A percentile compares a stretch with the other conserved stretches of the same genome.
Evolutionary conservation across 441 rosid genomes (phyloP).

Genomic region (Pelargonium citronellum): DNA sequence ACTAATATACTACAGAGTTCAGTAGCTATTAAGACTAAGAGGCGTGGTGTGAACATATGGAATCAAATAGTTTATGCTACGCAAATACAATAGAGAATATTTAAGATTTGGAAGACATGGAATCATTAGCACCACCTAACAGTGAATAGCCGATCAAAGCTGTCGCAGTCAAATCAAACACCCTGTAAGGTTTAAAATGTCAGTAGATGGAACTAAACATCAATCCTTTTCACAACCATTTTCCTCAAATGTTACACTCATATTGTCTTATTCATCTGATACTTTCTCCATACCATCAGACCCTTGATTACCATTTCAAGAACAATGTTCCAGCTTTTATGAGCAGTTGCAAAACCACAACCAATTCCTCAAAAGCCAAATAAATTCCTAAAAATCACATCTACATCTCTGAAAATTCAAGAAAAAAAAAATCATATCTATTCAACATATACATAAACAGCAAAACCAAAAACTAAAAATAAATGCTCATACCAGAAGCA

Average conservation of each 20-base stretch:
- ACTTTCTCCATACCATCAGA: not conserved
- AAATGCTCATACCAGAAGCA: slow-evolving; percentile 43
- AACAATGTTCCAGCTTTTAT: not conserved
- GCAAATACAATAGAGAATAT: too few relatives aligned
- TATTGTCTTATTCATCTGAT: not conserved
- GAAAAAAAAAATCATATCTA: not conserved
- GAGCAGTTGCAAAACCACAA: not conserved
- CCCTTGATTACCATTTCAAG: not conserved
- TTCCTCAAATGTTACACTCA: not conserved
- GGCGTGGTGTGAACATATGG: too few relatives aligned
- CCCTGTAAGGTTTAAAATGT: not conserved
- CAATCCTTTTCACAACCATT: not conserved
- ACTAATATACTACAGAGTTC: too few relatives aligned
- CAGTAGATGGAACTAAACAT: not conserved
- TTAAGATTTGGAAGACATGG: not conserved
- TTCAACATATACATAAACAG: not conserved
- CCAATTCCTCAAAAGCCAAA: not conserved
- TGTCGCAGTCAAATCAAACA: too few relatives aligned
- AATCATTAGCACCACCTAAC: not conserved
- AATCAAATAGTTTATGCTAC: too few relatives aligned
- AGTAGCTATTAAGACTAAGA: too few relatives aligned
- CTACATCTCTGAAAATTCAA: not conserved
- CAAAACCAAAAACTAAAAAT: not conserved
- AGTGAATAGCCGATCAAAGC: not conserved
- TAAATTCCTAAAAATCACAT: not conserved